Conservation (phyloP, 139 green algal species). For the Astrephomene gubernaculifera region DNA sequence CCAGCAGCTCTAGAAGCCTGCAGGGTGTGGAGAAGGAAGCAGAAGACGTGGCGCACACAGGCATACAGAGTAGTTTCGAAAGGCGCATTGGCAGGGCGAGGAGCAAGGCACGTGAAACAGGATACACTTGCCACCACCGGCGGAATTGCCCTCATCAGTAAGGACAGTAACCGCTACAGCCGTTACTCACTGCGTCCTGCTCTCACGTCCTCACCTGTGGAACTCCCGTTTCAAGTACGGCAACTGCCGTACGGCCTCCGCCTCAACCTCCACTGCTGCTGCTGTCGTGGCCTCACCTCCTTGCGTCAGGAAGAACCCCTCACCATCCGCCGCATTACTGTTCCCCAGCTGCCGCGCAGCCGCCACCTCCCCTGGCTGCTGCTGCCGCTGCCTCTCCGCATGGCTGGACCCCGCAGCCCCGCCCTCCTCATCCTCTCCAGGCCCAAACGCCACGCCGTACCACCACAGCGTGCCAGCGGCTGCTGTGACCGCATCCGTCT, state of each 20-base stretch:
- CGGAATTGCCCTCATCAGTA: too few relatives aligned
- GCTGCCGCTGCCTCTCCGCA: not conserved
- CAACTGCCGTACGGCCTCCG: not conserved
- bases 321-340: too few relatives aligned
- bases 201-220: not conserved
- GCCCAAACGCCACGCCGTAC: not conserved
- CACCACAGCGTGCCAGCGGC: not conserved
- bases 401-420: not conserved
- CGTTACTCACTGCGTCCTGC: not conserved
- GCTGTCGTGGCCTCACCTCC: too few relatives aligned
- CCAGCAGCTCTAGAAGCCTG: slow-evolving; percentile 31
- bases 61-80: too few relatives aligned
- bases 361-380: not conserved
- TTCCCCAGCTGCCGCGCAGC: too few relatives aligned
- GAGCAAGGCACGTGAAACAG: too few relatives aligned
- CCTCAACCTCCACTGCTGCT: too few relatives aligned
- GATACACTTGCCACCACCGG: too few relatives aligned
- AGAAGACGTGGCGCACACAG: not conserved
- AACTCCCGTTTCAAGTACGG: not conserved
- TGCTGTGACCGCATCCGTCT: too few relatives aligned
- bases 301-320: too few relatives aligned
- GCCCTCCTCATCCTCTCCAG: not conserved
- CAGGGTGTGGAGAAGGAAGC: not conserved
- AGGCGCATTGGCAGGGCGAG: too few relatives aligned
- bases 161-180: too few relatives aligned